phyloP scores from a whole-genome alignment of 139 green algal species.

The Tetraselmis striata region DNA sequence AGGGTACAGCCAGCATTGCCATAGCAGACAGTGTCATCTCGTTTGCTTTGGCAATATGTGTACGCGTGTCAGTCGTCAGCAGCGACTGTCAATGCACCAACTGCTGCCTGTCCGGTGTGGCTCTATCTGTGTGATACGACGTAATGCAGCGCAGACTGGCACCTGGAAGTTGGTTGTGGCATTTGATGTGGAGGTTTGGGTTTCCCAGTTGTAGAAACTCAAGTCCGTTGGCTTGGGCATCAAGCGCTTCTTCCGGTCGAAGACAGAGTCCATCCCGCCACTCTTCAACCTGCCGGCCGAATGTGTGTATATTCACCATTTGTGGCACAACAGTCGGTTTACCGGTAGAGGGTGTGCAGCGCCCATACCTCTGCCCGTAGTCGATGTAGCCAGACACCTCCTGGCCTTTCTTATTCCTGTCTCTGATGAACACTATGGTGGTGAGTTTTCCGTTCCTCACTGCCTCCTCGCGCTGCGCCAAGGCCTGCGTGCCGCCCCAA shows the following conservation, averaged over 20 bases:
- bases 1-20: too few relatives aligned
- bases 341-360: constrained; percentile 76
- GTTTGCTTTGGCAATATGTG: too few relatives aligned
- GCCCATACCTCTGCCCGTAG: constrained; percentile 67
- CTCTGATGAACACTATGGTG: constrained; percentile 86
- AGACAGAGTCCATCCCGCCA: constrained; percentile 69
- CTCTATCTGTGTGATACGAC: too few relatives aligned
- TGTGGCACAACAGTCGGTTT: constrained; percentile 65
- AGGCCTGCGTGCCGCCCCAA: constrained; percentile 61
- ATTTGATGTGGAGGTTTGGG: constrained; percentile 68
- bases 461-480: constrained; percentile 67
- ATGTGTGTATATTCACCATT: constrained; percentile 48
- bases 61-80: too few relatives aligned
- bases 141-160: constrained; percentile 3
- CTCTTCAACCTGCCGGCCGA: constrained; percentile 34
- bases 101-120: too few relatives aligned
- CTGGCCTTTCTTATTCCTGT: constrained; percentile 69
- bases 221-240: constrained; percentile 78
- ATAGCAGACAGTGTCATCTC: too few relatives aligned
- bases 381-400: constrained; percentile 85
- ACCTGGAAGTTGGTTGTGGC: constrained; percentile 80
- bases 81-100: too few relatives aligned
- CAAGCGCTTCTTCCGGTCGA: constrained; percentile 63
- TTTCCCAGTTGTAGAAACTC: constrained; percentile 90
- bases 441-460: constrained; percentile 78